Evolutionary conservation across 2,329 filamentous ascomycete species (phyloP).

Genomic region (Trichophyton simii): DNA sequence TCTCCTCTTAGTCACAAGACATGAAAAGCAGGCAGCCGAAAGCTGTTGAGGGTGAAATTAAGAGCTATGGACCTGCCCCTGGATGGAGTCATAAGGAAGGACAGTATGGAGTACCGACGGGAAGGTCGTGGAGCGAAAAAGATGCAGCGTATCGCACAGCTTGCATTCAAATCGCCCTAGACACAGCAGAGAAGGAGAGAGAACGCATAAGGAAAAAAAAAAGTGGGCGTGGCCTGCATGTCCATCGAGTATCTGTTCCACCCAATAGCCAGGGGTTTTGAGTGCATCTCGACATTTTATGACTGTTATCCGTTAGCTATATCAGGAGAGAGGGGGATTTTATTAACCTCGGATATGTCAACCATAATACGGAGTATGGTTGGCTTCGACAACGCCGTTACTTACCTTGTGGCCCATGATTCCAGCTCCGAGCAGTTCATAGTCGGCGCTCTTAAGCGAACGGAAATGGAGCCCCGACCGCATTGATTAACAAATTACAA

Average conservation of each 20-base stretch:
- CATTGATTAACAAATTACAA: not conserved
- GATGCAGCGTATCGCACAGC: not conserved
- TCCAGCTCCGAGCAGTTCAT: not conserved
- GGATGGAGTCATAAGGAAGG: not conserved
- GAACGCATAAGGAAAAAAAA: not conserved
- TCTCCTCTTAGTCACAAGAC: not conserved
- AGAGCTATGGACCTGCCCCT: not conserved
- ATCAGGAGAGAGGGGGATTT: not conserved
- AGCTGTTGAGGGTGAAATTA: not conserved
- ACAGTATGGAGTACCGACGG: not conserved
- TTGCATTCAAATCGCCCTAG: not conserved
- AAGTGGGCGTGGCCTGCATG: not conserved
- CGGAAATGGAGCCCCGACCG: not conserved
- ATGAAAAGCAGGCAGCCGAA: not conserved
- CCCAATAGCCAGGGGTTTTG: not conserved
- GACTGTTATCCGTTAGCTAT: not conserved
- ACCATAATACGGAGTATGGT: no score
- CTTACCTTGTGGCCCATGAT: not conserved
- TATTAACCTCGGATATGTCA: not conserved
- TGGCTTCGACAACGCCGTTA: no score
- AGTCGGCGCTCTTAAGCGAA: not conserved
- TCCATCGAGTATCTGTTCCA: not conserved
- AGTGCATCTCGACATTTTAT: no score
- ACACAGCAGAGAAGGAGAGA: not conserved
- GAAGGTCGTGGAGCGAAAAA: not conserved